Conservation (phyloP, 2,329 filamentous ascomycete species). For the Aspergillus clavatus region DNA sequence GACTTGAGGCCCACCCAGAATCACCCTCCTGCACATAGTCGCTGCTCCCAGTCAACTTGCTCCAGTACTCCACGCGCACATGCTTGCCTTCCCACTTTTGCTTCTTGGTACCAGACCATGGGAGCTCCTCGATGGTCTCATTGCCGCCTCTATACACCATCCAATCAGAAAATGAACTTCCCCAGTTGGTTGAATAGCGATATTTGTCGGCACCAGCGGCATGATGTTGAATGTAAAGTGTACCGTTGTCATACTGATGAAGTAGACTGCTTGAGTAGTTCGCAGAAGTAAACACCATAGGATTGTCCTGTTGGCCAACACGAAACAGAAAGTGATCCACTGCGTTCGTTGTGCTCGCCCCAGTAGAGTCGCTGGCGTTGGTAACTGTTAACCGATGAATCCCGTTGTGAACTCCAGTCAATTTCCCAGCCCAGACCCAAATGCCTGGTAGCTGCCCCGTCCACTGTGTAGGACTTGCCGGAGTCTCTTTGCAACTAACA, state of each 20-base stretch:
- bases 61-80: constrained; percentile 61
- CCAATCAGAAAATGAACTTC: constrained; percentile 57
- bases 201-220: constrained; percentile 59
- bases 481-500: constrained; percentile 44
- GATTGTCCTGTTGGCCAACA: constrained; percentile 54
- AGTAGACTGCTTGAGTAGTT: constrained; percentile 57
- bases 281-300: constrained; percentile 54
- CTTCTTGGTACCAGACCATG: constrained; percentile 55
- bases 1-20: constrained; percentile 36
- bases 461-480: constrained; percentile 31
- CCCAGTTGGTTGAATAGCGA: constrained; percentile 60
- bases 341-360: constrained; percentile 45
- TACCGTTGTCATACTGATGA: constrained; percentile 39
- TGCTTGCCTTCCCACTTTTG: constrained; percentile 60
- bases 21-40: constrained; percentile 59
- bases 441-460: constrained; percentile 51
- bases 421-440: constrained; percentile 51
- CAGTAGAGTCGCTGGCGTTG: constrained; percentile 47
- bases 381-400: constrained; percentile 55
- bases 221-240: constrained; percentile 51
- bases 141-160: constrained; percentile 51
- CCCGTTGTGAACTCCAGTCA: constrained; percentile 56
- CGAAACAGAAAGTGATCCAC: constrained; percentile 60
- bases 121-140: constrained; percentile 43
- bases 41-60: constrained; percentile 54